These are phyloP conservation scores for Cichorium intybus DNA, from an alignment of 140 eudicot genomes.

Conservation along the genomic window DNA sequence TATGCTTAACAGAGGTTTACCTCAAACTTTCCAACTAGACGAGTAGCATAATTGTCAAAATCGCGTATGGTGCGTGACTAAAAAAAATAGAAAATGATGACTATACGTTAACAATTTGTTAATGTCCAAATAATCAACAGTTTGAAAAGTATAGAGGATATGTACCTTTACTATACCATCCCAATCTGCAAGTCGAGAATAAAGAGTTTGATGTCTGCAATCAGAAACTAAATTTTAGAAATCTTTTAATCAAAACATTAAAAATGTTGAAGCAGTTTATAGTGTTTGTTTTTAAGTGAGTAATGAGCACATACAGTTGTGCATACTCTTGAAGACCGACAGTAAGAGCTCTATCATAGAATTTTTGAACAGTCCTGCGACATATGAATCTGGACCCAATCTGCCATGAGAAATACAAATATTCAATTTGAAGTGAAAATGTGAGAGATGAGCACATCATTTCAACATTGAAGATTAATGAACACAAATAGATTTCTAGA, in stretches of 20 bases:
- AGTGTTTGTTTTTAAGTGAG: background rate
- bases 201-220: constrained; percentile 77
- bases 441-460: background rate
- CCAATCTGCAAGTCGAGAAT: constrained; percentile 90
- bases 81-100: constrained; percentile 8
- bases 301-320: constrained; percentile 52
- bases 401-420: constrained; percentile 36
- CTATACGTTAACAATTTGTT: background rate
- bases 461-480: background rate
- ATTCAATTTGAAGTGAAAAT: background rate
- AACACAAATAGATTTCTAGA: background rate
- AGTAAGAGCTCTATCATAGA: constrained; percentile 85
- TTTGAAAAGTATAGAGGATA: background rate
- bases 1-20: constrained; percentile 29
- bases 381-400: constrained; percentile 81
- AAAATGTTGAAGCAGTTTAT: background rate
- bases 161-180: constrained; percentile 87
- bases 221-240: constrained; percentile 1
- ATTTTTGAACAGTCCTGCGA: constrained; percentile 75
- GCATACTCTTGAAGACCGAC: constrained; percentile 94
- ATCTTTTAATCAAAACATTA: background rate
- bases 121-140: background rate
- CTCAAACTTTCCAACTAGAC: constrained; percentile 87
- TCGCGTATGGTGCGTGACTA: constrained; percentile 94
- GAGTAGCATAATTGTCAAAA: constrained; percentile 86